phyloP scores from a whole-genome alignment of 805 yeast genomes.

The Barnettozyma pratensis region DNA sequence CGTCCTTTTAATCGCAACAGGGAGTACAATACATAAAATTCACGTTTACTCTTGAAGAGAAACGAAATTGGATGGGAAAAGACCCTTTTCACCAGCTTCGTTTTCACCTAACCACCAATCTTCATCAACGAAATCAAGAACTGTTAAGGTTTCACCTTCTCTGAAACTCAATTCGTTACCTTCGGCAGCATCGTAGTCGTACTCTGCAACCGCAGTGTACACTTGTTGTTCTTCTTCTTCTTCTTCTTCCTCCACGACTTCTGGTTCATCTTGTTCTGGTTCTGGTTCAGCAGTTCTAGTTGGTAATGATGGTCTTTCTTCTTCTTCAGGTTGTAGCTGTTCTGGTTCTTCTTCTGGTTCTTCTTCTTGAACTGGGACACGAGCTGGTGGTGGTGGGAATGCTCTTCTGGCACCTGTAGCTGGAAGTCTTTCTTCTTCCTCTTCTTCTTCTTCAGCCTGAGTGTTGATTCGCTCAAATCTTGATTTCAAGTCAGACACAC shows the following conservation, averaged over 20 bases:
- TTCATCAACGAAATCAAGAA: conserved; percentile 85
- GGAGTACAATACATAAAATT: not conserved
- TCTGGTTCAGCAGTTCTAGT: conserved; percentile 13
- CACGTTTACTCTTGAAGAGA: conserved; percentile 18
- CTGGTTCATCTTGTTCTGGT: conserved; percentile 12
- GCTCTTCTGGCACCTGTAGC: conserved; percentile 18
- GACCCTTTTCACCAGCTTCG: conserved; percentile 66
- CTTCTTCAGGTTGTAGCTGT: conserved; percentile 2
- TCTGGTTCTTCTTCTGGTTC: conserved; percentile 2
- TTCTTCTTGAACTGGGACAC: conserved; percentile 1
- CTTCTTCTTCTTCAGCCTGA: conserved; percentile 24
- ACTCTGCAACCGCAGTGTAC: conserved; percentile 69
- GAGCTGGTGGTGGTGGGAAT: conserved; percentile 12
- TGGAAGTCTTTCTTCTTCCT: conserved; percentile 17
- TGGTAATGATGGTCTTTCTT: conserved; percentile 19
- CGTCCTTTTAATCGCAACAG: too few species aligned
- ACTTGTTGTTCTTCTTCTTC: conserved; percentile 18
- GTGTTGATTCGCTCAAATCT: conserved; percentile 30
- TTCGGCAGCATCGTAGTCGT: conserved; percentile 88
- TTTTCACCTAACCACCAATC: conserved; percentile 97
- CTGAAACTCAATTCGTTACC: conserved; percentile 83
- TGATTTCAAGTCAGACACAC: conserved; percentile 32
- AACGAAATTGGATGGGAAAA: conserved; percentile 92
- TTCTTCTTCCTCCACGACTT: conserved; percentile 2
- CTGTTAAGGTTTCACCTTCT: conserved; percentile 77